Evolutionary conservation across 2,329 filamentous ascomycete genomes (phyloP).

Genomic region (Alternaria postmessia): DNA sequence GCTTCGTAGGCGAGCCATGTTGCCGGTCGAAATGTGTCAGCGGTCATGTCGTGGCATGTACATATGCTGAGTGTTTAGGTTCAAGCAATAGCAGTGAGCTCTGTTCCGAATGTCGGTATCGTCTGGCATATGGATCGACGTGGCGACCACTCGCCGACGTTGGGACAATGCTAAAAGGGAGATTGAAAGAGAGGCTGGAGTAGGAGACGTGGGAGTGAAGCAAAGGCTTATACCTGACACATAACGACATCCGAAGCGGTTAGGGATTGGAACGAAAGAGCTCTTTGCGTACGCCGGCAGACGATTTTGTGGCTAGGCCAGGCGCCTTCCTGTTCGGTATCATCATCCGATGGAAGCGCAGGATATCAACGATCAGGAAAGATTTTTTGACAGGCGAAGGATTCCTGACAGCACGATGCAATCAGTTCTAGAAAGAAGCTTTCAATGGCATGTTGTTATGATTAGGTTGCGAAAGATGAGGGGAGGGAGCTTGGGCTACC

Average conservation of each 20-base stretch:
- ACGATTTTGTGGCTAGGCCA: too few species aligned
- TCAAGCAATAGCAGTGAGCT: slow-evolving; percentile 30
- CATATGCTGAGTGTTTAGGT: slow-evolving; percentile 35
- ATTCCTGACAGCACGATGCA: neutral
- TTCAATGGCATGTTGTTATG: neutral
- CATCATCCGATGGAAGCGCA: neutral
- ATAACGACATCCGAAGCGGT: too few species aligned
- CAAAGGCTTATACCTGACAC: too few species aligned
- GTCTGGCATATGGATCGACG: slow-evolving; percentile 16
- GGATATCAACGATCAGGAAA: neutral
- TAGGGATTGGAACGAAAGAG: too few species aligned
- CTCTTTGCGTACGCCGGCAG: too few species aligned
- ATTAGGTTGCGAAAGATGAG: slow-evolving; percentile 15
- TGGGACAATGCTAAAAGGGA: slow-evolving; percentile 3
- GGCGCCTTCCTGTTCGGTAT: too few species aligned
- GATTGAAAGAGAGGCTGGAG: neutral
- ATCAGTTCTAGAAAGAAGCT: neutral
- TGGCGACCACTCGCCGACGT: slow-evolving; percentile 34
- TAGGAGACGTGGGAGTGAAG: too few species aligned
- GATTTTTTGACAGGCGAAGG: neutral
- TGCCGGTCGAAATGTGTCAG: slow-evolving; percentile 36
- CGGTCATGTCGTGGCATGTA: slow-evolving; percentile 30
- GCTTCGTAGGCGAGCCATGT: slow-evolving; percentile 41
- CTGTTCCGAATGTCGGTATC: slow-evolving; percentile 31
- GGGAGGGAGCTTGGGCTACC: slow-evolving; percentile 18